Percentiles rank a stretch among this genome's conserved stretches.
Evolutionary conservation across 805 yeast species (phyloP).

Genomic region (Candida maltosa): DNA sequence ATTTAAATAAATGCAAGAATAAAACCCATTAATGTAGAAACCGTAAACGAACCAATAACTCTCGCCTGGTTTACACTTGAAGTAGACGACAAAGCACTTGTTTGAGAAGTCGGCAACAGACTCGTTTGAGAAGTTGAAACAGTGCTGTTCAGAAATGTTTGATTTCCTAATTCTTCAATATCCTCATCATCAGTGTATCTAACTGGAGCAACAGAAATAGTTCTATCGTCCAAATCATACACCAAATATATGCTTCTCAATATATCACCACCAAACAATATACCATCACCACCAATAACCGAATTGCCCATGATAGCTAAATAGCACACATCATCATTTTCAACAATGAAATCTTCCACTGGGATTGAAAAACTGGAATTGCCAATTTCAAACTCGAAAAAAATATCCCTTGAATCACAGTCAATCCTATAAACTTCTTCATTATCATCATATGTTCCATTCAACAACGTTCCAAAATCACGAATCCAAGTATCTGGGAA

Average conservation of each 20-base stretch:
- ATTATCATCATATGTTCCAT: slow-evolving; percentile 38
- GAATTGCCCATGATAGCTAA: slow-evolving; percentile 3
- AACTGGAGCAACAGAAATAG: slow-evolving; percentile 22
- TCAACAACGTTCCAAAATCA: slow-evolving; percentile 29
- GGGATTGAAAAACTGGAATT: slow-evolving; percentile 1
- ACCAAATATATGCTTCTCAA: slow-evolving; percentile 23
- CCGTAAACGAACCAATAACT: neutral
- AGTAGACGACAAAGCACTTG: too few relatives aligned
- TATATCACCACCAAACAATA: slow-evolving; percentile 24
- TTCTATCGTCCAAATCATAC: slow-evolving; percentile 21
- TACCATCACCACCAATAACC: slow-evolving; percentile 1
- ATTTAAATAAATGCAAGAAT: slow-evolving; percentile 1
- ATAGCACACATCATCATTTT: slow-evolving; percentile 3
- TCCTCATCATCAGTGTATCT: slow-evolving; percentile 9
- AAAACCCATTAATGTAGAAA: slow-evolving; percentile 3
- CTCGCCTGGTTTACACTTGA: too few relatives aligned
- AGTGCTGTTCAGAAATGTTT: neutral
- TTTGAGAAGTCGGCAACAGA: neutral
- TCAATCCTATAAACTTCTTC: slow-evolving; percentile 44
- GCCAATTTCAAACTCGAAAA: slow-evolving; percentile 1
- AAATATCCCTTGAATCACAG: slow-evolving; percentile 27
- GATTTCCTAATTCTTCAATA: slow-evolving; percentile 1
- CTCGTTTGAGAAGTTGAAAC: neutral
- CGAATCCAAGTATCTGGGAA: slow-evolving; percentile 36
- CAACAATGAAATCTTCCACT: neutral